Percentiles rank a stretch among this genome's conserved stretches.
These are phyloP conservation scores for Thalassiosira mediterranea DNA, from an alignment of 352 stramenopile species.

Conservation along the genomic window DNA sequence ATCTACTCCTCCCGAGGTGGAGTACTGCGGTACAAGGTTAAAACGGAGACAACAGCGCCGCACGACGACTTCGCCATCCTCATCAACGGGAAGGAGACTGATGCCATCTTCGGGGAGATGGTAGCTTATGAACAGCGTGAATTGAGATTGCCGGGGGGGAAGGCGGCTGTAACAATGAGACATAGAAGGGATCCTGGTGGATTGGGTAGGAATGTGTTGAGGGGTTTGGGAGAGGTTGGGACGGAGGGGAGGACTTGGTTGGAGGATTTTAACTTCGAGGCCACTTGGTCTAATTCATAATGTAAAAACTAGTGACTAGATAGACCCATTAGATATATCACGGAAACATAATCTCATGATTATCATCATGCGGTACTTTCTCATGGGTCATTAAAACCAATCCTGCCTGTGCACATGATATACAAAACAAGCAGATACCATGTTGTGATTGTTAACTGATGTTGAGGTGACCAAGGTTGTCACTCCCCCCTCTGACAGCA, in stretches of 20 bases:
- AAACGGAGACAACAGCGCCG: slow-evolving; percentile 36
- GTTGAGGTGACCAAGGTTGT: no score
- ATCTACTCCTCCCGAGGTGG: slow-evolving; percentile 30
- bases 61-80: slow-evolving; percentile 49
- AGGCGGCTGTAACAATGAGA: slow-evolving; percentile 27
- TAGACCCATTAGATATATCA: no score
- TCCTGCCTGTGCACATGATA: no score
- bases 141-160: slow-evolving; percentile 35
- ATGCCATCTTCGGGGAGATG: slow-evolving; percentile 41
- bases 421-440: no score
- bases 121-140: slow-evolving; percentile 12
- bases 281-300: no score
- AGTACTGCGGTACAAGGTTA: slow-evolving; percentile 34
- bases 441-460: no score
- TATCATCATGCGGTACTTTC: no score
- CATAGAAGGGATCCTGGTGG: slow-evolving; percentile 52
- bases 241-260: slow-evolving; percentile 35
- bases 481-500: no score
- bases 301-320: no score
- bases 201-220: slow-evolving; percentile 24
- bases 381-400: no score
- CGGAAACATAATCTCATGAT: no score
- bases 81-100: slow-evolving; percentile 22
- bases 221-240: slow-evolving; percentile 17
- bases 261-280: slow-evolving; percentile 37